Evolutionary conservation across 2,329 filamentous ascomycete species (phyloP).

Genomic region (Epichloe bromicola): DNA sequence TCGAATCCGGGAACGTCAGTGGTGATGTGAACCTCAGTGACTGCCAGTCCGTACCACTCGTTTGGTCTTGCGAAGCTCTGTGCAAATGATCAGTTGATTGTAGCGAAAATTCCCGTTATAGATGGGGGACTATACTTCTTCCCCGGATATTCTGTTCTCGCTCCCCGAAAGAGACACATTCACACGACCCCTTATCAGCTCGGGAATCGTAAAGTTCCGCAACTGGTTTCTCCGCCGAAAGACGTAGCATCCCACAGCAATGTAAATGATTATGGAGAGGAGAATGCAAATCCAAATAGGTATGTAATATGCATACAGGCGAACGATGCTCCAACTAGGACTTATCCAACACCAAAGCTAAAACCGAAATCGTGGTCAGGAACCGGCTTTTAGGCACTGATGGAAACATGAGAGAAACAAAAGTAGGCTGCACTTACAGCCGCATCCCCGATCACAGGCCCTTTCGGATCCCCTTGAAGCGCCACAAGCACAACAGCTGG

Average conservation of each 20-base stretch:
- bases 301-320: constrained; percentile 47
- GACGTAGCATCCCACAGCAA: constrained; percentile 44
- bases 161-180: constrained; percentile 13
- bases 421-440: constrained; percentile 27
- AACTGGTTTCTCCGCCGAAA: constrained; percentile 45
- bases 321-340: constrained; percentile 37
- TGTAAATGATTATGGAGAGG: constrained; percentile 39
- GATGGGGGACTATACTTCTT: constrained; percentile 16
- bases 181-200: constrained; percentile 11
- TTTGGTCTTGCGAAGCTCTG: constrained; percentile 16
- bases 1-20: constrained; percentile 12
- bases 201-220: constrained; percentile 27
- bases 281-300: constrained; percentile 48
- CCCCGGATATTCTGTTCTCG: constrained; percentile 19
- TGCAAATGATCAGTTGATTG: too few species aligned
- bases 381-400: constrained; percentile 17
- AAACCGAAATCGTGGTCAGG: too few species aligned
- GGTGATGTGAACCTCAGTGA: constrained; percentile 36
- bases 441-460: constrained; percentile 40
- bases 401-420: neutral
- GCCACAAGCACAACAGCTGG: constrained; percentile 55
- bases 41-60: constrained; percentile 32
- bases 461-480: constrained; percentile 27
- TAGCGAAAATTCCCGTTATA: neutral
- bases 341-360: constrained; percentile 47